Evolutionary conservation across 306 rosid genomes (phyloP).

Genomic region (Fragaria nilgerrensis): DNA sequence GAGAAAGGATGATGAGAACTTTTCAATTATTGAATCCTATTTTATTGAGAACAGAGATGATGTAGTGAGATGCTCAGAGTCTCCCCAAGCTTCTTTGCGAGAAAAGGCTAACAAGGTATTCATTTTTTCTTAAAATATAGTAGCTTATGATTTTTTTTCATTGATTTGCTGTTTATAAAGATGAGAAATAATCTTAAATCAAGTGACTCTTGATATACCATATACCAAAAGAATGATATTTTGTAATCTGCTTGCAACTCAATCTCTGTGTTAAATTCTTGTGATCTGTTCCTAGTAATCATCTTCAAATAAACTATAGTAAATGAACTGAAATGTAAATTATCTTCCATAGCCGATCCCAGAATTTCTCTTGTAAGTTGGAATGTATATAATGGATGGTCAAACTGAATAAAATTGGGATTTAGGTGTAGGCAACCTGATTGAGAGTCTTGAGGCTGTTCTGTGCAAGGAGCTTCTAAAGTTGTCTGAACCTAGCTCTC

Average conservation of each 20-base stretch:
- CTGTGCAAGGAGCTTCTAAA: neutral
- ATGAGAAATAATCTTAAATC: neutral
- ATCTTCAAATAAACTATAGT: neutral
- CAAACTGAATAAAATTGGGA: neutral
- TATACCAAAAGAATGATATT: neutral
- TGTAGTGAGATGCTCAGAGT: conserved; percentile 79
- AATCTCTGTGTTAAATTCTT: neutral
- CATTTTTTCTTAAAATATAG: neutral
- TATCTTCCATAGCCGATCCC: neutral
- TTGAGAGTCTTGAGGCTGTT: neutral
- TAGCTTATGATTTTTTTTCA: neutral
- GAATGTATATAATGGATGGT: neutral
- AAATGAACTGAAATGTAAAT: neutral
- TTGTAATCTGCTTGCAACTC: neutral
- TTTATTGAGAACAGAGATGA: conserved; percentile 68
- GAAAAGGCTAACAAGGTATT: conserved; percentile 90
- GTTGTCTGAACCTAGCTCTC: neutral
- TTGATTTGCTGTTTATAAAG: neutral
- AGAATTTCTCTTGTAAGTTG: neutral
- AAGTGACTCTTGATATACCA: neutral
- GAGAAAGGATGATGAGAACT: conserved; percentile 67
- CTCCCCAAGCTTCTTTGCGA: conserved; percentile 92
- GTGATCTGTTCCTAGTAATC: neutral
- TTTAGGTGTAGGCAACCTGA: neutral
- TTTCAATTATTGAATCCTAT: conserved; percentile 62